Percentiles rank a stretch among this genome's conserved stretches.
phyloP scores from a whole-genome alignment of 73 alveolate genomes.

The Effrenium voratum region DNA sequence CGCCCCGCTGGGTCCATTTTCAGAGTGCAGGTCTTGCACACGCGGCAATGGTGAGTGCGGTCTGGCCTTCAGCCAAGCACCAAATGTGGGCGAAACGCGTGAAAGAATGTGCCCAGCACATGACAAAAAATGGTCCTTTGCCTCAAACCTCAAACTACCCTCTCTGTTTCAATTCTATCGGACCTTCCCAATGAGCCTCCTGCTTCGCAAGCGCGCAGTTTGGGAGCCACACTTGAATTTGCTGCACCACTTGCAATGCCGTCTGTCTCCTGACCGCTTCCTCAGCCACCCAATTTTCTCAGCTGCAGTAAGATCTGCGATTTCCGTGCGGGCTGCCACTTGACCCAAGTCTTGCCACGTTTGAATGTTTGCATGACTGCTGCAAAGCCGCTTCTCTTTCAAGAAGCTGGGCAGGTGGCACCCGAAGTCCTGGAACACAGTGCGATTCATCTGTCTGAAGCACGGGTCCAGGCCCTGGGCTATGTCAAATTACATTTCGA shows the following conservation, averaged over 20 bases:
- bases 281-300: not conserved
- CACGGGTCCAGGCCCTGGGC: too few relatives aligned
- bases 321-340: too few relatives aligned
- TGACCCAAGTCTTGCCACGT: too few relatives aligned
- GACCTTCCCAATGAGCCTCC: not conserved
- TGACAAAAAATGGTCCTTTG: not conserved
- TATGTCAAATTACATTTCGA: too few relatives aligned
- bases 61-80: conserved; percentile 9
- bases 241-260: conserved; percentile 92
- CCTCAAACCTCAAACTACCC: not conserved
- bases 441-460: too few relatives aligned
- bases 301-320: not conserved
- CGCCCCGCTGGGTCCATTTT: conserved; percentile 20
- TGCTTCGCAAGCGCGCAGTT: not conserved
- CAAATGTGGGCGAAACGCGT: not conserved
- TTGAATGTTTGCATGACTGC: too few relatives aligned
- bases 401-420: conserved; percentile 21
- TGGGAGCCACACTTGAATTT: conserved; percentile 9
- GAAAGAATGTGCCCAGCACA: not conserved
- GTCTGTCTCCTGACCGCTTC: conserved; percentile 78
- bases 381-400: not conserved
- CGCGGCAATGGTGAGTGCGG: conserved; percentile 86
- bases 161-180: not conserved
- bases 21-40: conserved; percentile 41
- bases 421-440: conserved; percentile 15